These are phyloP conservation scores for Aspergillus persii DNA, from an alignment of 2,329 filamentous ascomycete species.

Conservation along the genomic window DNA sequence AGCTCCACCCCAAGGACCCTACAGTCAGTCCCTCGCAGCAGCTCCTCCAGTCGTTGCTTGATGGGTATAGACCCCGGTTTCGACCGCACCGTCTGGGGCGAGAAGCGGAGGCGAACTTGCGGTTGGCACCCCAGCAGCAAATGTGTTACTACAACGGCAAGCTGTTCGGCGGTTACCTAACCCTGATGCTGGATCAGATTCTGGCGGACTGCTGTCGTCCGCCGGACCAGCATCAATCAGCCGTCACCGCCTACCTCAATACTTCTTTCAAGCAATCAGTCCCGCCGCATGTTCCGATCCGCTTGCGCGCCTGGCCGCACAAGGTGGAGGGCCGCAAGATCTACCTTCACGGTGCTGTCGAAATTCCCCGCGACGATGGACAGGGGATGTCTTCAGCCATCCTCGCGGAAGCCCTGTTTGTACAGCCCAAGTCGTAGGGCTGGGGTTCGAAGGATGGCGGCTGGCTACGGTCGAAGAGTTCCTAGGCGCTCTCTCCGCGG, in stretches of 20 bases:
- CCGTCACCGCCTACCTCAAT: neutral
- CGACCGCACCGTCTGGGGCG: neutral
- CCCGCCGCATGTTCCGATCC: neutral
- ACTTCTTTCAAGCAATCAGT: neutral
- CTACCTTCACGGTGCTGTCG: neutral
- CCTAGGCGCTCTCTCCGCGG: too few relatives aligned
- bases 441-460: too few relatives aligned
- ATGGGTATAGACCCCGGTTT: neutral
- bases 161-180: neutral
- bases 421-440: neutral
- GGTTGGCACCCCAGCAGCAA: neutral
- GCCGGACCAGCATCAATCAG: neutral
- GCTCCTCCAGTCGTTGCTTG: neutral
- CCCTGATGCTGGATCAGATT: neutral
- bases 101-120: neutral
- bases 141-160: conserved; percentile 1
- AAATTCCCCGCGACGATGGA: neutral
- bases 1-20: too few relatives aligned
- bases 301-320: neutral
- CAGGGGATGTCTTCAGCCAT: neutral
- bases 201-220: neutral
- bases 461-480: too few relatives aligned
- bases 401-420: neutral
- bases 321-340: neutral
- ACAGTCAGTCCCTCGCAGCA: neutral